Evolutionary conservation across 371 early-diverging fungal species (phyloP), one percentile per base, ranked within the genome.

Genomic region (Mycotypha africana): DNA sequence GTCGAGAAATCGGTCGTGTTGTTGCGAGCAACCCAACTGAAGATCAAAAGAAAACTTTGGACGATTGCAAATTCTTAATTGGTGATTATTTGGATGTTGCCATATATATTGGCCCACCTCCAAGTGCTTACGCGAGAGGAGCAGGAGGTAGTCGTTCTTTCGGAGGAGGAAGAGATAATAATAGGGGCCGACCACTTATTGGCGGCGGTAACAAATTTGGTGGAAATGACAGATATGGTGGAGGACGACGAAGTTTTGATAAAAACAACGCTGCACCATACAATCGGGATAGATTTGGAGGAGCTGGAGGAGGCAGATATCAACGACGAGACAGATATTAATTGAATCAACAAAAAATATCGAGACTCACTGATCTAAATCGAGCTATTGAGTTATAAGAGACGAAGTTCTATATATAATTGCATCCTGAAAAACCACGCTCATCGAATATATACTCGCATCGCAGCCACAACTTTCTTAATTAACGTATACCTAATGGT

Each of bases 61-160:
- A 76, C 1, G 66, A 78, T 16, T 56, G 66, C 37, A 53, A 62
- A 22, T 82, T 84, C 38, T 70, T 79, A 32, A 77, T 73, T 56
- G 88, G 88, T 3, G 88, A 87, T 48, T 79, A 69, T 51, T 43
- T 82, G 38, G 79, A 78, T 49, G 74, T 82, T 11, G 78, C 79
- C 0, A 59, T 82, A 19, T 73, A 42, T 41, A 58, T 65, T 43
- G 77, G 77, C 0, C 69, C 70, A 16, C 68, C 76, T 21, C 45
- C 51, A 26, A 12, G 19, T 22, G 5, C 21, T 6, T 21, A n/a
- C 26, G 15, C 15, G 31, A 28, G 11, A 38, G 21, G 12, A 31
- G 14, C 43, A 42, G 19, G 28, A 11, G 14, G 14, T 12, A 19
- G 21, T 17, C 48, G 48, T 38, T n/a, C 34, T 31, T 36, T 42